Conservation (phyloP, 768 basidiomycete species). For the Hirschioporus abietinus region DNA sequence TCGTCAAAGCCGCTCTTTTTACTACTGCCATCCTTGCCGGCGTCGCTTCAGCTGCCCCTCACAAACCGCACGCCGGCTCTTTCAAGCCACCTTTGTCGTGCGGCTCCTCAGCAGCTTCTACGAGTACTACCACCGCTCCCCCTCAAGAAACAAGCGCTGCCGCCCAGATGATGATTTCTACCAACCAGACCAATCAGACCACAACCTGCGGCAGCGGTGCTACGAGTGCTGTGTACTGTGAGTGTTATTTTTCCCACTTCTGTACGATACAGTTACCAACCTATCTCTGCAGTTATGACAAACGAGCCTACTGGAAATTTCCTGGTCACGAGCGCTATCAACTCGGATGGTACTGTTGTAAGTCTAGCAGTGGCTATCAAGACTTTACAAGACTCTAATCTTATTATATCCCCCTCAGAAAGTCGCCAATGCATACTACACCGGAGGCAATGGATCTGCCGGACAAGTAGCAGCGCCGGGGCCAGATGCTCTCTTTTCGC, state of each 20-base stretch:
- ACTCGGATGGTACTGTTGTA: slow-evolving; percentile 6
- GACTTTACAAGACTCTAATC: neutral
- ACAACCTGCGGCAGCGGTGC: neutral
- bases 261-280: neutral
- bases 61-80: neutral
- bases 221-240: neutral
- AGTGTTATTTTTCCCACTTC: neutral
- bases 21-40: neutral
- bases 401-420: slow-evolving; percentile 6
- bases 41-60: neutral
- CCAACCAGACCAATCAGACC: neutral
- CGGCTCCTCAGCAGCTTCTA: neutral
- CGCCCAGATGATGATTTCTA: neutral
- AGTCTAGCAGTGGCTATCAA: neutral
- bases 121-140: neutral
- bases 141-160: neutral
- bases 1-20: neutral
- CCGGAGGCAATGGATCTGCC: slow-evolving; percentile 16
- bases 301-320: slow-evolving; percentile 10
- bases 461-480: slow-evolving; percentile 15
- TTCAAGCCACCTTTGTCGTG: neutral
- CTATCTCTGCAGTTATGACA: slow-evolving; percentile 7
- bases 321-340: slow-evolving; percentile 3
- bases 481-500: slow-evolving; percentile 20
- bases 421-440: slow-evolving; percentile 15